These are phyloP conservation scores for Meripilus lineatus DNA, from an alignment of 1,284 basidiomycete genomes.

Conservation along the genomic window DNA sequence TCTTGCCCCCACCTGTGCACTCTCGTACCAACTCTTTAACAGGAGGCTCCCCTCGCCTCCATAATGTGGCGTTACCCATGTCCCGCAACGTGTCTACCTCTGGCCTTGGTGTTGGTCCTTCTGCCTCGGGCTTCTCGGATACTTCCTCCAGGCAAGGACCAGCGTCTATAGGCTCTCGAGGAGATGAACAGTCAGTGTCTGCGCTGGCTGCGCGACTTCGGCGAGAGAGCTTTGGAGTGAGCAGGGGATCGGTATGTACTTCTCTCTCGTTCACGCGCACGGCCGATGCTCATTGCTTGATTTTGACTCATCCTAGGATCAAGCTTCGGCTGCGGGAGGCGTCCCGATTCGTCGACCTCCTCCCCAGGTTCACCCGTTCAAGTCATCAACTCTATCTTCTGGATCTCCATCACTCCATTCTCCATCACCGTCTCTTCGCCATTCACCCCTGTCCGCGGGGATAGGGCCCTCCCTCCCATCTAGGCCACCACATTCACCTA, in stretches of 20 bases:
- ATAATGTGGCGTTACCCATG: slow-evolving; percentile 33
- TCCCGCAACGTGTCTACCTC: slow-evolving; percentile 21
- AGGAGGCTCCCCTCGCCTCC: slow-evolving; percentile 29
- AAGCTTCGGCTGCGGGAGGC: slow-evolving; percentile 38
- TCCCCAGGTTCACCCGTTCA: slow-evolving; percentile 60
- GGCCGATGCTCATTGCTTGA: slow-evolving; percentile 1
- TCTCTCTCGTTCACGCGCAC: slow-evolving; percentile 3
- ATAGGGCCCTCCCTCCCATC: slow-evolving; percentile 29
- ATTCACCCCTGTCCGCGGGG: slow-evolving; percentile 36
- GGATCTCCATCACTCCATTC: slow-evolving; percentile 46
- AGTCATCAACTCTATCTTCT: slow-evolving; percentile 60
- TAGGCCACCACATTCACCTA: slow-evolving; percentile 33
- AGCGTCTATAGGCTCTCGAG: slow-evolving; percentile 32
- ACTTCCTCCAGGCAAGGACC: slow-evolving; percentile 34
- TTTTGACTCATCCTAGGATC: slow-evolving; percentile 18
- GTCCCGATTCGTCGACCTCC: slow-evolving; percentile 51
- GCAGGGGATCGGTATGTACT: slow-evolving; percentile 29
- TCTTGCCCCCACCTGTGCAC: slow-evolving; percentile 39
- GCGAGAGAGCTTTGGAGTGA: slow-evolving; percentile 35
- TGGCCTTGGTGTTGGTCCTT: slow-evolving; percentile 21
- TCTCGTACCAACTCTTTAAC: slow-evolving; percentile 33
- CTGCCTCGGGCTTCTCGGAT: slow-evolving; percentile 32
- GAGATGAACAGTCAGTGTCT: slow-evolving; percentile 28
- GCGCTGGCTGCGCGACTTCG: slow-evolving; percentile 33
- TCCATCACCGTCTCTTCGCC: slow-evolving; percentile 41